Evolutionary conservation across 225 moss, liverwort and hornwort genomes (phyloP), one percentile per base, ranked within the genome.

Genomic region (Lunularia cruciata): DNA sequence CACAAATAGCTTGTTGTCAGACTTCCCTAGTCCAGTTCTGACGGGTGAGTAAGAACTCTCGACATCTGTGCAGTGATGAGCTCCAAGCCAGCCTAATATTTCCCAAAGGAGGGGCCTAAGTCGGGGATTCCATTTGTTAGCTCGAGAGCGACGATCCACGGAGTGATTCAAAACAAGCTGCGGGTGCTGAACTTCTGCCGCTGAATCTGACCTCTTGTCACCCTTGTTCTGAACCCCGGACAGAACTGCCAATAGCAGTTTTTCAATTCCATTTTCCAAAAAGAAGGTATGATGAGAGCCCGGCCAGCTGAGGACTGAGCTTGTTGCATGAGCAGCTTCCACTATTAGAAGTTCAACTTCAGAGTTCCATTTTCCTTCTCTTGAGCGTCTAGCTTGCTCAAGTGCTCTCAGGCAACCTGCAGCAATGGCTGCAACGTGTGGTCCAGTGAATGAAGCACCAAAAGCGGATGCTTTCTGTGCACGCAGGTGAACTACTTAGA

Each of bases 61-160:
- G 12, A 75, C 55, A 43, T 72, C 77, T 52, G 67, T 13, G 48
- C 58, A 77, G 47, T 70, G 79, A 61, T 83, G 89, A 27, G 87
- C 79, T 76, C 87, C 92, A 19, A 89, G 65, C 76, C 81, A 88
- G 45, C 90, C 92, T 63, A 88, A 72, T 64, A 86, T 82, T 60
- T 92, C 90, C 92, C 90, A 90, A 67, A 88, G 72, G 10, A 86
- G 72, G 53, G 86, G 90, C 31, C 88, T 86, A 42, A 90, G 74
- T 11, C 80, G 83, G 38, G 88, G 84, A 66, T 86, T 80, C 51
- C 83, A 73, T 72, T 86, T 89, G 49, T 77, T 73, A 36, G 76
- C 80, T 35, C 84, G 84, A 69, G 79, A 69, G 52, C 76, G 82
- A 57, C 70, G 73, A 46, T 81, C 85, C 8, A 9, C 60, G 36